phyloP scores from a whole-genome alignment of 495 filamentous ascomycete genomes.

The Saxophila tyrrhenica region DNA sequence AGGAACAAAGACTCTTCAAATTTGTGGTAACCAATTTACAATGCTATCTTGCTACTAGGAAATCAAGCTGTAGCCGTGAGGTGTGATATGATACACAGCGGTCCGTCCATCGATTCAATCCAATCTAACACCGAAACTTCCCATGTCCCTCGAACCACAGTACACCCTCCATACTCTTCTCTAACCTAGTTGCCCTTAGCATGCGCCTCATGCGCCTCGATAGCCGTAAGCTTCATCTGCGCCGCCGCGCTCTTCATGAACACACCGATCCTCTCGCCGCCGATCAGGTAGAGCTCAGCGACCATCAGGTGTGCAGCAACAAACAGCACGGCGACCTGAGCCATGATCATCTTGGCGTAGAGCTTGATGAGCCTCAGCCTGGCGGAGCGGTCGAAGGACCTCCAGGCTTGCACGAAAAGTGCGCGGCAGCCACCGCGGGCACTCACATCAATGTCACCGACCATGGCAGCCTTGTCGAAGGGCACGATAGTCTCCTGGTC shows the following conservation, averaged over 20 bases:
- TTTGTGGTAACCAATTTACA: no score
- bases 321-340: slow-evolving; percentile 36
- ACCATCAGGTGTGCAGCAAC: slow-evolving; percentile 19
- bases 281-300: slow-evolving; percentile 14
- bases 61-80: neutral
- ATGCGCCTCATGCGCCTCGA: slow-evolving; percentile 14
- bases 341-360: slow-evolving; percentile 51
- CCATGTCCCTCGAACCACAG: no score
- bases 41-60: neutral
- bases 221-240: slow-evolving; percentile 11
- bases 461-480: slow-evolving; percentile 58
- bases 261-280: slow-evolving; percentile 10
- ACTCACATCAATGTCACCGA: slow-evolving; percentile 33
- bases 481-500: slow-evolving; percentile 60
- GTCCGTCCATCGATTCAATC: no score
- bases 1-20: no score
- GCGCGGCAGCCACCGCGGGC: slow-evolving; percentile 49
- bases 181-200: slow-evolving; percentile 2
- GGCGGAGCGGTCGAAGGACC: slow-evolving; percentile 52
- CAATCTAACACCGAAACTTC: no score
- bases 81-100: neutral
- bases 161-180: no score
- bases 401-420: slow-evolving; percentile 60
- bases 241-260: slow-evolving; percentile 11
- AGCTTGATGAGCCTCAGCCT: slow-evolving; percentile 57